phyloP scores from a whole-genome alignment of 78 protist species.

The Dictyostelium capitatum region DNA sequence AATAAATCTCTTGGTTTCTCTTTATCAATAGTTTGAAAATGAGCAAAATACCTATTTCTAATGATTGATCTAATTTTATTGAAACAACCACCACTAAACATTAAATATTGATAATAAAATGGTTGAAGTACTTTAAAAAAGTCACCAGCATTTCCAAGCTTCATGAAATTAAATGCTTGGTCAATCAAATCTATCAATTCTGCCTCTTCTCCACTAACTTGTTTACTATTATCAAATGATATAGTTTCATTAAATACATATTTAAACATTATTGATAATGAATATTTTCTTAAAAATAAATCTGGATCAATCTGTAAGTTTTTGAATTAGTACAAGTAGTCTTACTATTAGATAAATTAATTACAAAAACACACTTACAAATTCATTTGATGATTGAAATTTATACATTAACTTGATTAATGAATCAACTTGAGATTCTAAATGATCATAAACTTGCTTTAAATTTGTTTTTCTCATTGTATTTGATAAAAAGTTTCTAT shows the following conservation, averaged over 20 bases:
- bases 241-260: conserved; percentile 32
- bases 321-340: not conserved
- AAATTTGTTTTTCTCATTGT: conserved; percentile 50
- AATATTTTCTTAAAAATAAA: conserved; percentile 21
- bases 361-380: not conserved
- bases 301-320: conserved; percentile 7
- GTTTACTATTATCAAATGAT: conserved; percentile 4
- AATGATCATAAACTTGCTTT: not conserved
- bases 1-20: conserved; percentile 63
- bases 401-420: conserved; percentile 4
- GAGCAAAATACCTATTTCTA: not conserved
- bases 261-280: conserved; percentile 31
- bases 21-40: not conserved
- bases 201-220: not conserved
- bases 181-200: conserved; percentile 1
- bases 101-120: not conserved
- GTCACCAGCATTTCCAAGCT: conserved; percentile 3
- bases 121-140: not conserved
- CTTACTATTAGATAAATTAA: not conserved
- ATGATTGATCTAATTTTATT: not conserved
- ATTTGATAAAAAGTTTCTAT: not conserved
- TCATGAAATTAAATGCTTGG: conserved; percentile 30
- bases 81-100: not conserved
- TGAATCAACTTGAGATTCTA: not conserved
- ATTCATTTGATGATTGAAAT: conserved; percentile 9